Conservation (phyloP, 2,329 filamentous ascomycete genomes). For the Proliferodiscus dingleyae region DNA sequence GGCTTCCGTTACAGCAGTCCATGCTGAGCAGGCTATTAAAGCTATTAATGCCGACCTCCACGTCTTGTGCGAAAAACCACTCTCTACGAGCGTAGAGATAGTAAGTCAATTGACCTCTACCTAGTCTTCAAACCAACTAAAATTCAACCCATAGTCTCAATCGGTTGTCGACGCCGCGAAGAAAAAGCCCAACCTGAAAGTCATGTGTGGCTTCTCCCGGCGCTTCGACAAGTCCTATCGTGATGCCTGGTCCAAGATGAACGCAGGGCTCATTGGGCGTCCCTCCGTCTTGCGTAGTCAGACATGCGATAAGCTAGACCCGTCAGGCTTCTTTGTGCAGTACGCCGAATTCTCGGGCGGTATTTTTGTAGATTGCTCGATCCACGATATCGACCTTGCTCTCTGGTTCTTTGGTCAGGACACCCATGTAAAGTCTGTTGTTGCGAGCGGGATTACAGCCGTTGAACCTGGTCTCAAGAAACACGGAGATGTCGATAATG, state of each 20-base stretch:
- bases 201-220: conserved; percentile 62
- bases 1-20: conserved; percentile 44
- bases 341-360: conserved; percentile 63
- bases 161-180: conserved; percentile 53
- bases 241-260: conserved; percentile 49
- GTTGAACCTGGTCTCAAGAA: conserved; percentile 53
- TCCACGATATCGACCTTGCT: conserved; percentile 65
- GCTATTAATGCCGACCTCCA: conserved; percentile 51
- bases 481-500: conserved; percentile 58
- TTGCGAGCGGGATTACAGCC: conserved; percentile 52
- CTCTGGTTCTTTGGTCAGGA: conserved; percentile 59
- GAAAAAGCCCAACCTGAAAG: conserved; percentile 54
- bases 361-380: conserved; percentile 67
- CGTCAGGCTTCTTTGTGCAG: conserved; percentile 61
- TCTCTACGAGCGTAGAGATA: conserved; percentile 53
- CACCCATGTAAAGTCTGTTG: conserved; percentile 49
- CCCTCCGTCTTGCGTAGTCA: conserved; percentile 59
- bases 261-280: conserved; percentile 51
- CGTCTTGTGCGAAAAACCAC: conserved; percentile 56
- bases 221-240: conserved; percentile 64
- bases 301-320: conserved; percentile 63
- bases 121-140: conserved; percentile 1
- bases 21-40: conserved; percentile 52
- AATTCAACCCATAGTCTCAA: conserved; percentile 43
- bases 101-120: conserved; percentile 38